These are phyloP conservation scores for Sphaerulina musiva DNA, from an alignment of 2,329 filamentous ascomycete species.

Conservation along the genomic window DNA sequence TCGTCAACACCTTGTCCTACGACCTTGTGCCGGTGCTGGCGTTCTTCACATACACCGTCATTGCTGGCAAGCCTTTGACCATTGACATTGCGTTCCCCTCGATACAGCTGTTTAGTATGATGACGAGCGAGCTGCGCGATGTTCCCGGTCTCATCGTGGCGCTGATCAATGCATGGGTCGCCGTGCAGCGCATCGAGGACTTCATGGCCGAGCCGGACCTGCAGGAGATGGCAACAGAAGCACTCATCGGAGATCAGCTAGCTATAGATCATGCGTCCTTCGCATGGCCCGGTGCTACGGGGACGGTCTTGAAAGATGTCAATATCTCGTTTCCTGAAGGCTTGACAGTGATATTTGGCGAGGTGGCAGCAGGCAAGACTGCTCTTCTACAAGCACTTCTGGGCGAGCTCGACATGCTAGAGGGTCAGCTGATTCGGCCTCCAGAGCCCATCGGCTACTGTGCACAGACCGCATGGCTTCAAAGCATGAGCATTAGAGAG, in stretches of 20 bases:
- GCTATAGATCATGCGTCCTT: slow-evolving; percentile 62
- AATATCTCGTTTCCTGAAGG: slow-evolving; percentile 51
- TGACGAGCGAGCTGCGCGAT: slow-evolving; percentile 67
- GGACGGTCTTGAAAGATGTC: slow-evolving; percentile 50
- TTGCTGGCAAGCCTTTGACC: slow-evolving; percentile 60
- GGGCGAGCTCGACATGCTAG: slow-evolving; percentile 51
- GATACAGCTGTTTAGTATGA: slow-evolving; percentile 68
- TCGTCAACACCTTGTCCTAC: slow-evolving; percentile 64
- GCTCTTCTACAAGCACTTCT: slow-evolving; percentile 54
- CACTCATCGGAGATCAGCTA: slow-evolving; percentile 33
- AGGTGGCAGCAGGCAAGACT: slow-evolving; percentile 59
- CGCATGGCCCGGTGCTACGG: slow-evolving; percentile 65
- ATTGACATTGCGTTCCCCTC: slow-evolving; percentile 84
- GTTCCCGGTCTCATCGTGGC: slow-evolving; percentile 69
- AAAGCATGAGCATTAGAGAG: slow-evolving; percentile 63
- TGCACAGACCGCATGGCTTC: slow-evolving; percentile 60
- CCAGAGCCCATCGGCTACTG: slow-evolving; percentile 57
- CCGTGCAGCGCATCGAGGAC: slow-evolving; percentile 70
- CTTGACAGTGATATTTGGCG: slow-evolving; percentile 56
- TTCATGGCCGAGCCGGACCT: slow-evolving; percentile 86
- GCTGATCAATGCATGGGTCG: slow-evolving; percentile 74
- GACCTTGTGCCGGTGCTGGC: slow-evolving; percentile 72
- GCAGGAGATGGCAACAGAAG: slow-evolving; percentile 33
- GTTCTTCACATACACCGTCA: slow-evolving; percentile 71
- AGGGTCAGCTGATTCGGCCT: slow-evolving; percentile 48